A percentile compares a stretch with the other conserved stretches of the same genome.
Conservation (phyloP, 495 filamentous ascomycete genomes). For the Antarctomyces pellizariae region DNA sequence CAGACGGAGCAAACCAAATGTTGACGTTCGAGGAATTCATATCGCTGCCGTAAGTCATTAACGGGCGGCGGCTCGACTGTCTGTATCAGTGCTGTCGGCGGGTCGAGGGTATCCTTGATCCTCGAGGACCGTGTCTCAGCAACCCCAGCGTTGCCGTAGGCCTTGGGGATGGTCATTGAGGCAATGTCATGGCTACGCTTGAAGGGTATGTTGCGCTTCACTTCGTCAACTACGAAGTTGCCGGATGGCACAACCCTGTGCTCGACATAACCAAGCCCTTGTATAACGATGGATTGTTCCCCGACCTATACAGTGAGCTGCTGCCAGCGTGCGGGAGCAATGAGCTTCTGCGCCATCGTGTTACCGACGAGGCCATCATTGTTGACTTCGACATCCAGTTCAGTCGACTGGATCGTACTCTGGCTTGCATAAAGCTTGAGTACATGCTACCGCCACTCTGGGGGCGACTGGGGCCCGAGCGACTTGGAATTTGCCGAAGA, state of each 20-base stretch:
- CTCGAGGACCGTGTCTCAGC: conserved; percentile 1
- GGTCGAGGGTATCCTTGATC: conserved; percentile 1
- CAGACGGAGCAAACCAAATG: too few species aligned
- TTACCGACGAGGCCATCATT: conserved; percentile 1
- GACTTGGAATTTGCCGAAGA: conserved; percentile 1
- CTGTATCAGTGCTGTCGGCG: too few species aligned
- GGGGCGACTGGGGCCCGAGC: neutral
- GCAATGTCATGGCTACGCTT: conserved; percentile 3
- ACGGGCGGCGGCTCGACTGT: too few species aligned
- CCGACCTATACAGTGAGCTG: conserved; percentile 1
- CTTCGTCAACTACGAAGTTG: conserved; percentile 8
- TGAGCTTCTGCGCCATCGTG: conserved; percentile 1
- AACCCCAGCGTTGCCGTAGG: conserved; percentile 2
- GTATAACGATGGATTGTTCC: conserved; percentile 5
- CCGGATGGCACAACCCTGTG: conserved; percentile 5
- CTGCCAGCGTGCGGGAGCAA: conserved; percentile 1
- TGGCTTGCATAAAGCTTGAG: conserved; percentile 1
- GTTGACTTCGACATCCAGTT: conserved; percentile 1
- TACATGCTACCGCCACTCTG: conserved; percentile 1
- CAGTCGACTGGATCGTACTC: neutral
- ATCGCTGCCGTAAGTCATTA: too few species aligned
- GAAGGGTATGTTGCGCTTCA: neutral
- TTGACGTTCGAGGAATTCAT: too few species aligned
- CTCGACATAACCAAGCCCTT: conserved; percentile 7
- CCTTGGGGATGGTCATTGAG: conserved; percentile 5